These are phyloP conservation scores for Raphanus hybrid DNA, from an alignment of 441 rosid genomes.

Conservation along the genomic window DNA sequence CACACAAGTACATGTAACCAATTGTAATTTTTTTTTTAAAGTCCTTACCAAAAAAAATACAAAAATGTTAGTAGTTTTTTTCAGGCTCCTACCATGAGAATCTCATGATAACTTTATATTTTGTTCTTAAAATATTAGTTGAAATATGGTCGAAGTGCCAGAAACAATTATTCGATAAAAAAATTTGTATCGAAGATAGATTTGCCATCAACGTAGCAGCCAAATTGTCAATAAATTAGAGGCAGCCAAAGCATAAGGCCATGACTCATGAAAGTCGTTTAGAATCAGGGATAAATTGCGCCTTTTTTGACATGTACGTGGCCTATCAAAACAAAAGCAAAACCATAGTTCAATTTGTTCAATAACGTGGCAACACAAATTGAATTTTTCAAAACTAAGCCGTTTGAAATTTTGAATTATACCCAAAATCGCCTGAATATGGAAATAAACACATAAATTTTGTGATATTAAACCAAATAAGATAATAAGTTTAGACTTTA, in stretches of 20 bases:
- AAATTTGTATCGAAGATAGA: neutral
- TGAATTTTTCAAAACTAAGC: neutral
- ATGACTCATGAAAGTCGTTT: slow-evolving; percentile 11
- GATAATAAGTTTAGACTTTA: neutral
- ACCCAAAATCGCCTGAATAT: neutral
- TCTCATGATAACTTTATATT: neutral
- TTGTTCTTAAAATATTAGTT: neutral
- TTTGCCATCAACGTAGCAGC: neutral
- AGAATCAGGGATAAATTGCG: slow-evolving; percentile 15
- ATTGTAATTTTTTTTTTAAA: no score
- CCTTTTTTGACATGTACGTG: slow-evolving; percentile 13
- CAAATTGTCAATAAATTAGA: slow-evolving; percentile 2
- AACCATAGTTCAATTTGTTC: neutral
- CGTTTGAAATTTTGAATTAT: neutral
- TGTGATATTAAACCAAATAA: slow-evolving; percentile 1
- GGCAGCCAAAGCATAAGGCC: slow-evolving; percentile 2
- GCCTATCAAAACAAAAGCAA: slow-evolving; percentile 9
- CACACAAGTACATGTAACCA: neutral
- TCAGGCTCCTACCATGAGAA: neutral
- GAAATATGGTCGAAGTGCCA: neutral
- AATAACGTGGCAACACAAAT: slow-evolving; percentile 3
- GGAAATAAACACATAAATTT: neutral
- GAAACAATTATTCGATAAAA: neutral
- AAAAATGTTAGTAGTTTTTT: neutral
- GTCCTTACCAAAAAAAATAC: no score